A percentile compares a stretch with the other conserved stretches of the same genome.
phyloP scores from a whole-genome alignment of 1,139 yeast genomes.

The Candida glucosophila region DNA sequence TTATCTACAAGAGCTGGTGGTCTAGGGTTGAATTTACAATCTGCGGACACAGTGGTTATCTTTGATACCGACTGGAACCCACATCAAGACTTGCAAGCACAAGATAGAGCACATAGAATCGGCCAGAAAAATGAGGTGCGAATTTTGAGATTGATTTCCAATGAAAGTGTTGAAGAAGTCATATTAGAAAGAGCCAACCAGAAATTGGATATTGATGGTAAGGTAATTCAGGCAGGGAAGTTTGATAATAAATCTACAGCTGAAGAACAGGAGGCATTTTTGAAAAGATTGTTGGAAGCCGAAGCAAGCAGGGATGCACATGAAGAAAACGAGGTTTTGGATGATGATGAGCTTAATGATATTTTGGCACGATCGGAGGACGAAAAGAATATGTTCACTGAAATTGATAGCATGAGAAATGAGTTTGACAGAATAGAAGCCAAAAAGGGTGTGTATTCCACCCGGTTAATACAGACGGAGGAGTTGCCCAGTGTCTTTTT shows the following conservation, averaged over 20 bases:
- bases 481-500: conserved; percentile 82
- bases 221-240: conserved; percentile 98
- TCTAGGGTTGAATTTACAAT: conserved; percentile 87
- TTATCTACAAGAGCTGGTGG: conserved; percentile 98
- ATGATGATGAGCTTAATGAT: conserved; percentile 82
- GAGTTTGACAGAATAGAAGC: conserved; percentile 34
- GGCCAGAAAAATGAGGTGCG: conserved; percentile 98
- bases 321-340: conserved; percentile 57
- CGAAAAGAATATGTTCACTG: conserved; percentile 56
- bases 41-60: conserved; percentile 95
- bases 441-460: conserved; percentile 25
- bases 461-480: conserved; percentile 56
- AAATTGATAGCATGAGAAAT: conserved; percentile 65
- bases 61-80: conserved; percentile 99
- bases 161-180: conserved; percentile 91
- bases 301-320: conserved; percentile 51
- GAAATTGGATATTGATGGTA: conserved; percentile 92
- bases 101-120: conserved; percentile 97
- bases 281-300: conserved; percentile 75
- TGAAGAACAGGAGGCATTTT: conserved; percentile 93
- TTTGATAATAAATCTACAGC: conserved; percentile 94
- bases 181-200: conserved; percentile 91
- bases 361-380: conserved; percentile 77
- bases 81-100: conserved; percentile 98
- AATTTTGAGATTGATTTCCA: conserved; percentile 83